Evolutionary conservation across 148 eudicot genomes (phyloP).

Genomic region (Heliamphora exappendiculata): DNA sequence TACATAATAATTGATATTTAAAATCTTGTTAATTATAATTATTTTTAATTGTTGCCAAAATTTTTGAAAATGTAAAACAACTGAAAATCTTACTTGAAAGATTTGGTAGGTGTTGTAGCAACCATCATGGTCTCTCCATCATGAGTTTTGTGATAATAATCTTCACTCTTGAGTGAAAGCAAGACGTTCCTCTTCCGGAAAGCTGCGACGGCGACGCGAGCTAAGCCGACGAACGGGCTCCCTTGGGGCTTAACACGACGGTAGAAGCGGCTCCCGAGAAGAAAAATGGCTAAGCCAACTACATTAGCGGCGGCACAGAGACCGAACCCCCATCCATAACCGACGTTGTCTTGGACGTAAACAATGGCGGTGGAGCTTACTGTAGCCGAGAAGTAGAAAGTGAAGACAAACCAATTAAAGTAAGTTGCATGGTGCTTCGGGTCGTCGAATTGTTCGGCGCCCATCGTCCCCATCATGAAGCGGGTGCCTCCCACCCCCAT

Average conservation of each 20-base stretch:
- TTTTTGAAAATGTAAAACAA: background rate
- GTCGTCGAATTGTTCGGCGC: slow-evolving; percentile 34
- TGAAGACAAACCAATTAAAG: slow-evolving; percentile 39
- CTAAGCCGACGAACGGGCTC: slow-evolving; percentile 35
- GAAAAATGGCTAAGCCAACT: slow-evolving; percentile 22
- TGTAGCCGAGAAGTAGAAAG: slow-evolving; percentile 10
- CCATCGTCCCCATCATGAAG: slow-evolving; percentile 37
- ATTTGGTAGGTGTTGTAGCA: slow-evolving; percentile 17
- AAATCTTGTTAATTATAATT: background rate
- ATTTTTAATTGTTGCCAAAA: background rate
- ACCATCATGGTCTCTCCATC: background rate
- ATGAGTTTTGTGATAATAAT: slow-evolving; percentile 17
- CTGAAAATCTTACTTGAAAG: slow-evolving; percentile 26
- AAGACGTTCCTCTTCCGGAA: slow-evolving; percentile 25
- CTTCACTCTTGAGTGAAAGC: slow-evolving; percentile 13
- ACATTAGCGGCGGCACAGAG: slow-evolving; percentile 21
- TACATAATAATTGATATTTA: too few species aligned
- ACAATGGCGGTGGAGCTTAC: slow-evolving; percentile 30
- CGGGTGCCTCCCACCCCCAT: slow-evolving; percentile 39
- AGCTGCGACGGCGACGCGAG: slow-evolving; percentile 34
- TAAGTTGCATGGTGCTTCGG: slow-evolving; percentile 25
- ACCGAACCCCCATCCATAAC: slow-evolving; percentile 39
- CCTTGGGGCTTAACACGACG: slow-evolving; percentile 24
- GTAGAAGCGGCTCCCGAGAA: slow-evolving; percentile 29
- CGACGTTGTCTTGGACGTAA: slow-evolving; percentile 35